phyloP scores from a whole-genome alignment of 2,329 filamentous ascomycete genomes.

The Beauveria medogensis region DNA sequence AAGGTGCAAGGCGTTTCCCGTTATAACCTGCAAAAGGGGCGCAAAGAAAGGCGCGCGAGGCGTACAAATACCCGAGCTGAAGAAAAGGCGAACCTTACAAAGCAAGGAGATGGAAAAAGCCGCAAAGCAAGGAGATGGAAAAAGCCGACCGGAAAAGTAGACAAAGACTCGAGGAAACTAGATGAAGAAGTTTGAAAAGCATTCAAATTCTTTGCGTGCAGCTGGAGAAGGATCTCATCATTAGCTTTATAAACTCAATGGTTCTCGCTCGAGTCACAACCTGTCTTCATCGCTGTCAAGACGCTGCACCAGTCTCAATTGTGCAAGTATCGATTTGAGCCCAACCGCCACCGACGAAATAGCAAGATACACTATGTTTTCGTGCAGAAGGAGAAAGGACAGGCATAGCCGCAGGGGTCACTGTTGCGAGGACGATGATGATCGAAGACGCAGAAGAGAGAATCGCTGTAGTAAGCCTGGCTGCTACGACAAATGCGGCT shows the following conservation, averaged over 20 bases:
- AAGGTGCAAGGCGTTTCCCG: background rate
- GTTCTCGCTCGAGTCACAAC: too few relatives aligned
- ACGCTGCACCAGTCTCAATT: background rate
- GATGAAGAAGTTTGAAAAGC: too few relatives aligned
- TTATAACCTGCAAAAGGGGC: background rate
- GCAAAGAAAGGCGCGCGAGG: background rate
- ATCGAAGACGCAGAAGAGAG: background rate
- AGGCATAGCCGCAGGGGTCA: background rate
- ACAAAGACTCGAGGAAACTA: too few relatives aligned
- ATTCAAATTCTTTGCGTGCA: too few relatives aligned
- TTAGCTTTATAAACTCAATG: too few relatives aligned
- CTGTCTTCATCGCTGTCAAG: too few relatives aligned
- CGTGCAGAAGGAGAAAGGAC: background rate
- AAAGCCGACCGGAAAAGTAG: background rate
- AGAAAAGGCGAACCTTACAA: background rate
- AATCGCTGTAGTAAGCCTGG: background rate
- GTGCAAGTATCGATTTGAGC: background rate
- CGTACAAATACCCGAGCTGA: background rate
- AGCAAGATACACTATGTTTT: background rate
- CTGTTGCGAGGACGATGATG: background rate
- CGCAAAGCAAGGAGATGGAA: background rate
- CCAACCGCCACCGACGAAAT: background rate
- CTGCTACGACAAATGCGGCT: slow-evolving; percentile 1
- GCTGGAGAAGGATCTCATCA: too few relatives aligned
- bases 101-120: background rate